Evolutionary conservation across 345 rosid genomes (phyloP).

Genomic region (Orychophragmus violaceus): DNA sequence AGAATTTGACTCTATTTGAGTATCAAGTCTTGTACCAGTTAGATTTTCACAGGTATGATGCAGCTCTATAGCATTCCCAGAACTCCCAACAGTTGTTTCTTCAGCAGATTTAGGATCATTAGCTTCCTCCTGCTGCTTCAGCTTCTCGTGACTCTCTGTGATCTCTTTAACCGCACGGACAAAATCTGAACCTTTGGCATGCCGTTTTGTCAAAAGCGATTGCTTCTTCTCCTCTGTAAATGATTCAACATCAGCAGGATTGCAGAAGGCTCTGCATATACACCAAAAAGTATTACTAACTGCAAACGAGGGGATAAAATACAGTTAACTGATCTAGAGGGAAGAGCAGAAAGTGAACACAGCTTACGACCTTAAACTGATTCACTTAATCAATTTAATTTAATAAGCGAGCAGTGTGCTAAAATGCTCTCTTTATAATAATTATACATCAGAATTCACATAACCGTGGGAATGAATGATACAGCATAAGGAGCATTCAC

Average conservation of each 20-base stretch:
- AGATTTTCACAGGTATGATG: conserved; percentile 41
- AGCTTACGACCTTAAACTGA: not conserved
- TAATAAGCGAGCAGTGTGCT: conserved; percentile 5
- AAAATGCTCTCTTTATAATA: not conserved
- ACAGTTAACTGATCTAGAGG: not conserved
- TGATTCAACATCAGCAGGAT: conserved; percentile 86
- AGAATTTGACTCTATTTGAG: conserved; percentile 30
- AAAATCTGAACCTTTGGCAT: conserved; percentile 91
- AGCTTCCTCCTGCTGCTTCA: conserved; percentile 56
- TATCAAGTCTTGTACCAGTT: conserved; percentile 40
- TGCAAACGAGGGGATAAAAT: not conserved
- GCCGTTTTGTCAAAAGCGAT: conserved; percentile 73
- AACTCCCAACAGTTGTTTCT: conserved; percentile 38
- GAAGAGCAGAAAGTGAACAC: not conserved
- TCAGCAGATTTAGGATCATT: conserved; percentile 44
- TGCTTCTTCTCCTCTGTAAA: conserved; percentile 97
- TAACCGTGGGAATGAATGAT: conserved; percentile 1
- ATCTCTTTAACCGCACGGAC: conserved; percentile 94
- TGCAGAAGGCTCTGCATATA: conserved; percentile 83
- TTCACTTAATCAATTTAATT: not conserved
- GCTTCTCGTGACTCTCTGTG: conserved; percentile 72
- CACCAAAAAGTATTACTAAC: conserved; percentile 11
- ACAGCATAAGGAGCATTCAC: conserved; percentile 8
- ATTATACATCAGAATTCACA: not conserved
- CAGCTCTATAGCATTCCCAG: conserved; percentile 43